Conservation (phyloP, 208 protist genomes). For the Leishmania gerbilli region DNA sequence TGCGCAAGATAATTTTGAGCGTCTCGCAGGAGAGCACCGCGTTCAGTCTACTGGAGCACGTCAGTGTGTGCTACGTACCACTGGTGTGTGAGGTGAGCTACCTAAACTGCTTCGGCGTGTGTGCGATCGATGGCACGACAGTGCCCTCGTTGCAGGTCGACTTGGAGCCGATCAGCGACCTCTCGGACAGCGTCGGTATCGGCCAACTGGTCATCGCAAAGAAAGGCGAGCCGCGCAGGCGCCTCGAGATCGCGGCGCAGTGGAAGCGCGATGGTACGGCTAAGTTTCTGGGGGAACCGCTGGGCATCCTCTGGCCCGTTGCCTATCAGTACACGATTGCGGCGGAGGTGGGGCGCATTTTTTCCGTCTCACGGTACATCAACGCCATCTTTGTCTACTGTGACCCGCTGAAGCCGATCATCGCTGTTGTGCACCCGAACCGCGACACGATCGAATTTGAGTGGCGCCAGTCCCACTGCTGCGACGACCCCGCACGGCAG, state of each 20-base stretch:
- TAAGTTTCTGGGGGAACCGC: slow-evolving; percentile 60
- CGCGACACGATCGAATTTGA: slow-evolving; percentile 87
- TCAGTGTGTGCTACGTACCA: slow-evolving; percentile 83
- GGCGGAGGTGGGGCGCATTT: slow-evolving; percentile 71
- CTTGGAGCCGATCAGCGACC: slow-evolving; percentile 44
- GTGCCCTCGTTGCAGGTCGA: slow-evolving; percentile 53
- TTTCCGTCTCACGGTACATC: slow-evolving; percentile 77
- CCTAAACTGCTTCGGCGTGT: slow-evolving; percentile 67
- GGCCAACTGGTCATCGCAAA: slow-evolving; percentile 49
- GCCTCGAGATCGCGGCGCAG: slow-evolving; percentile 64
- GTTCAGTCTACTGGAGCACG: slow-evolving; percentile 75
- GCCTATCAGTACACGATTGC: slow-evolving; percentile 75
- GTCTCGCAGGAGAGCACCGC: slow-evolving; percentile 73
- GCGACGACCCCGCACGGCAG: slow-evolving; percentile 17
- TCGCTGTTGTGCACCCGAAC: slow-evolving; percentile 86
- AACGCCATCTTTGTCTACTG: slow-evolving; percentile 89
- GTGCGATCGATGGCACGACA: slow-evolving; percentile 73
- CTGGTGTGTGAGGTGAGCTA: slow-evolving; percentile 84
- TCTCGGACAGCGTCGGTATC: slow-evolving; percentile 61
- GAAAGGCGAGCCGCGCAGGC: slow-evolving; percentile 27
- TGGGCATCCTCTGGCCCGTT: slow-evolving; percentile 81
- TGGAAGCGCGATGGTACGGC: slow-evolving; percentile 69
- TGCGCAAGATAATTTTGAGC: slow-evolving; percentile 71
- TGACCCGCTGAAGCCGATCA: slow-evolving; percentile 63
- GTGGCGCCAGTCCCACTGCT: slow-evolving; percentile 49